Evolutionary conservation across 1,139 yeast species (phyloP), one percentile per base, ranked within the genome.

Genomic region (Lodderomyces metapsilosis): DNA sequence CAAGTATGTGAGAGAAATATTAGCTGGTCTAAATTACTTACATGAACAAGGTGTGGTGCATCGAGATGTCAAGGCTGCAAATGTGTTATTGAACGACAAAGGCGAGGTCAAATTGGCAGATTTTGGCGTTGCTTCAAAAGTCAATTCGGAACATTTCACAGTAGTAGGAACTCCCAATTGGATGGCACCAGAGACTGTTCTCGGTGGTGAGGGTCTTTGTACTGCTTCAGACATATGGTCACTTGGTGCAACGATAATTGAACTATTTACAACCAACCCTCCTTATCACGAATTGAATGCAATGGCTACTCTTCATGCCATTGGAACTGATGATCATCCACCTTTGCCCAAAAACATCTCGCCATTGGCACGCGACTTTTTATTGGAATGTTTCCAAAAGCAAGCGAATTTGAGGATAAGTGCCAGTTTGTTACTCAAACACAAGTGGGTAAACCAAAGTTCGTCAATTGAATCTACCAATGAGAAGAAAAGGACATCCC

Each of bases 211-310:
- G 53, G 96, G 96, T 5, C 83, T 94, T 3, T 84, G 95, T 32
- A 81, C 95, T 0, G 87, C 95, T 0, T 87, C 96, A 4, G 95
- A 86, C 60, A 78, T 85, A 20, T 86, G 95, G 98, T 87, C 96
- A n/a, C 64, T 92, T 28, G 99, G 98, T 1, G 95, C 97, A 13
- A 92, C 98, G 0, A 78, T 91, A 4, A 80, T 91, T 8, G 99
- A 92, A 58, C 66, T 92, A 38, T 68, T 88, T 42, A 85, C 96
- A 0, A 95, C 88, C 0, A 74, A 81, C 41, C 98, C 98, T 0
- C 97, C 98, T 0, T 88, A 88, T 53, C 84, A 85, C 49, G 84
- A 88, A 39, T 66, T 85, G 43, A 82, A 84, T 44, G 88, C 89
- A 20, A 85, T 89, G 82, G 88, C 95, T 1, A 91, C 96, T 0